Evolutionary conservation across 2,329 filamentous ascomycete genomes (phyloP), one percentile per base, ranked within the genome.

Genomic region (Beauveria varroae): DNA sequence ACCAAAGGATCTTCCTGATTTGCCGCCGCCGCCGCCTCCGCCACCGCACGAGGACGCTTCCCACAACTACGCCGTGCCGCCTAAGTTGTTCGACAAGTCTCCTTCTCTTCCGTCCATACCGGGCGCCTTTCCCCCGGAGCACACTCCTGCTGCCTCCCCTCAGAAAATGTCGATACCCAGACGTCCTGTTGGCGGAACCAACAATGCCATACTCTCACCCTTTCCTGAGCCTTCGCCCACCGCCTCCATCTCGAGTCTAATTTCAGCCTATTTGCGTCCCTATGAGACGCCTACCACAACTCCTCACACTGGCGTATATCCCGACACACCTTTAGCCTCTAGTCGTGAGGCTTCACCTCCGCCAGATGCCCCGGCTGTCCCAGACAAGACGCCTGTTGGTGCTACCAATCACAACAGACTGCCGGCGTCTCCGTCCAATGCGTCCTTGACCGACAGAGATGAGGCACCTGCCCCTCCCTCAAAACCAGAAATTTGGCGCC

Each of bases 221-320:
- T 64, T 64, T 40, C 64, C 65, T 5, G 64, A 68, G 51, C 71
- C 69, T 40, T 79, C 79, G 47, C 78, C 80, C 3, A 73, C 74
- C 1, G 76, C 76, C 26, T 84, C 82, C 10, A 71, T 85, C 57
- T 81, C 78, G 16, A 85, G 81, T 68, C 71, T 85, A 12, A 66
- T 85, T 41, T 84, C 81, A 12, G 81, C 82, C 22, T 85, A 85
- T 67, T 79, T 79, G 56, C 72, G 74, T 51, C 77, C 77, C 7
- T 76, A 75, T 49, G 79, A 78, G 56, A 79, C 75, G 4, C 71
- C 75, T 44, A 72, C 75, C 37, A 72, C 70, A 61, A 76, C 76
- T 3, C 78, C 77, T 34, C 40, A 28, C 20, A 74, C 76, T 60
- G 76, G 71, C 50, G 75, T 74, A 50, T 74, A 73, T 63, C 69